Percentiles rank a stretch among this genome's conserved stretches.
These are phyloP conservation scores for Arthromyces matolae DNA, from an alignment of 768 basidiomycete genomes.

Conservation along the genomic window DNA sequence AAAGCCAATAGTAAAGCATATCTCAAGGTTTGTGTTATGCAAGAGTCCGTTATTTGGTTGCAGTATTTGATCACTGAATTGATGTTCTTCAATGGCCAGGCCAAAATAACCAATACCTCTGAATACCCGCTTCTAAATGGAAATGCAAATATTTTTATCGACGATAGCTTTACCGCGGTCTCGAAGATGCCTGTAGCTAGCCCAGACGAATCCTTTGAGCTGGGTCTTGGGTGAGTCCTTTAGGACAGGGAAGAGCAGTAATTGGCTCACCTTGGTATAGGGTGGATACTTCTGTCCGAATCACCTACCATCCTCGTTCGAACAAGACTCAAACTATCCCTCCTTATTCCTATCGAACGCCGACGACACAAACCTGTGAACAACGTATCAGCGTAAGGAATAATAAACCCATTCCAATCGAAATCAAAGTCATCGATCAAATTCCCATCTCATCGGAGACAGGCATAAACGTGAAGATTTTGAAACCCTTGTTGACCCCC, in stretches of 20 bases:
- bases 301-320: constrained; percentile 36
- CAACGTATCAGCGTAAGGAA: neutral
- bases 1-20: constrained; percentile 35
- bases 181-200: constrained; percentile 37
- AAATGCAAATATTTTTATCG: constrained; percentile 45
- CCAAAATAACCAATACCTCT: constrained; percentile 49
- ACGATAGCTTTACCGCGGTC: constrained; percentile 51
- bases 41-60: neutral
- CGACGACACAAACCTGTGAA: neutral
- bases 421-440: too few species aligned
- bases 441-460: too few species aligned
- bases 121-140: constrained; percentile 49
- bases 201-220: constrained; percentile 40
- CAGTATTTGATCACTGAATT: too few species aligned
- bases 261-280: constrained; percentile 16
- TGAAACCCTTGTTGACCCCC: too few species aligned
- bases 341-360: constrained; percentile 17
- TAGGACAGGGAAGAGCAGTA: neutral
- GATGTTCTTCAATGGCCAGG: constrained; percentile 22
- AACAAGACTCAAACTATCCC: constrained; percentile 30
- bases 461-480: too few species aligned
- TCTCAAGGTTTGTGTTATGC: constrained; percentile 27
- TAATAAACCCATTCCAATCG: neutral
- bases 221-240: constrained; percentile 41
- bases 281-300: constrained; percentile 36